Evolutionary conservation across 805 yeast species (phyloP), one percentile per base, ranked within the genome.

Genomic region (Yamadazyma phyllophila): DNA sequence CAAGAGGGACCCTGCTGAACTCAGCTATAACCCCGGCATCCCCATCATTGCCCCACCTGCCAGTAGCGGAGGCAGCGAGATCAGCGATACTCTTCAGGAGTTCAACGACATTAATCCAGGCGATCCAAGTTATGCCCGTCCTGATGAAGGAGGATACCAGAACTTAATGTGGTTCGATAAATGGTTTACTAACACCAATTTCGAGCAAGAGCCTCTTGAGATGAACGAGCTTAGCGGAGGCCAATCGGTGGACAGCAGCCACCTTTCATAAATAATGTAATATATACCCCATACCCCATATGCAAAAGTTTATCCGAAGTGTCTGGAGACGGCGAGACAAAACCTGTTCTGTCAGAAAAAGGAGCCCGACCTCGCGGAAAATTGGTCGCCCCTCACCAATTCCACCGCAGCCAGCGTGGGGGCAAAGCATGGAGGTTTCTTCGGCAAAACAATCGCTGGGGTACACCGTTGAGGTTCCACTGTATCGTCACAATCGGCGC

Each of bases 101-200:
- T 13, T n/a, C n/a, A 33, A 26, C 26, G 44, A 41, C 8, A 11
- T 24, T 26, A 32, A 31, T 34, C 43, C 41, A 12, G 34, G 26
- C 3, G 45, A 44, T 14, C 47, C 45, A 12, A 45, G 44, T 15
- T 45, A 39, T 30, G 13, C 36, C 10, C 10, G 26, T 2, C 33
- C 39, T 9, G 67, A 65, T 16, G 51, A 57, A 30, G 56, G 58
- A 35, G 49, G 76, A 17, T 57, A 76, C 17, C 71, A 72, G 1
- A 76, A 74, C 46, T 55, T 78, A 46, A 74, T 67, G 49, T 78
- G 83, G 83, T 78, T 78, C 47, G 82, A 78, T 55, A 78, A 76
- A 56, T 75, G 78, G 78, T 60, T 67, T 20, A 35, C 27, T 3
- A 69, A 68, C 44, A 39, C 37, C 11, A 32, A 41, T 20, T 12